Conservation (phyloP, 306 rosid species). For the Malus asiatica region DNA sequence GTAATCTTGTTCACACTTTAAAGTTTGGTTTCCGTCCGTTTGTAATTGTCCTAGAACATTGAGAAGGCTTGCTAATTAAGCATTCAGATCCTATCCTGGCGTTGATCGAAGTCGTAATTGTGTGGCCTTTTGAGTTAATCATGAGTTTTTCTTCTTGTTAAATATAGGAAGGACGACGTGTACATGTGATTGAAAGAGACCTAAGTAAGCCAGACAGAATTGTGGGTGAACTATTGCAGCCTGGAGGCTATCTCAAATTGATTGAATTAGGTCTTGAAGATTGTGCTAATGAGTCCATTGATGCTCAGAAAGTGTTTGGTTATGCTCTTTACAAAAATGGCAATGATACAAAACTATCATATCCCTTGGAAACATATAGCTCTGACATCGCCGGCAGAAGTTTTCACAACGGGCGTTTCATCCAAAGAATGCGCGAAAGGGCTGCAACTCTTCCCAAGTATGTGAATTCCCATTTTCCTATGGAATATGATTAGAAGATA, state of each 20-base stretch:
- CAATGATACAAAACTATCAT: constrained; percentile 41
- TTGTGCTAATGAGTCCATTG: constrained; percentile 53
- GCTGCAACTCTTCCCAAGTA: constrained; percentile 58
- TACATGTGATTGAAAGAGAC: constrained; percentile 76
- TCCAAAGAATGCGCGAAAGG: constrained; percentile 63
- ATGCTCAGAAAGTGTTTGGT: constrained; percentile 70
- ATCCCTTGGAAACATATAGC: constrained; percentile 47
- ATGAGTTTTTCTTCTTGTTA: not conserved
- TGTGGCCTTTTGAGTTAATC: too few species aligned
- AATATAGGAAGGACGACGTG: constrained; percentile 55
- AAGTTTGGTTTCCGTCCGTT: too few species aligned
- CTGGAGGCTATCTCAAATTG: constrained; percentile 77
- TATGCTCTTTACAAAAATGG: constrained; percentile 79
- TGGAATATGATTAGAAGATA: not conserved
- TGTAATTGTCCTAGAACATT: too few species aligned
- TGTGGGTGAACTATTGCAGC: constrained; percentile 83
- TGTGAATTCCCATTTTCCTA: constrained; percentile 1
- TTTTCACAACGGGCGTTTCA: constrained; percentile 84
- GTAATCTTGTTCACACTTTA: too few species aligned
- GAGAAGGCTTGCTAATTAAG: too few species aligned
- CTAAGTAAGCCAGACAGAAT: constrained; percentile 69
- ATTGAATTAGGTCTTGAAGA: constrained; percentile 66
- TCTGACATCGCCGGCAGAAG: constrained; percentile 58
- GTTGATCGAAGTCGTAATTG: too few species aligned
- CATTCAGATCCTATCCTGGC: too few species aligned